Conservation (phyloP, 495 filamentous ascomycete genomes). For the Parathielavia appendiculata region DNA sequence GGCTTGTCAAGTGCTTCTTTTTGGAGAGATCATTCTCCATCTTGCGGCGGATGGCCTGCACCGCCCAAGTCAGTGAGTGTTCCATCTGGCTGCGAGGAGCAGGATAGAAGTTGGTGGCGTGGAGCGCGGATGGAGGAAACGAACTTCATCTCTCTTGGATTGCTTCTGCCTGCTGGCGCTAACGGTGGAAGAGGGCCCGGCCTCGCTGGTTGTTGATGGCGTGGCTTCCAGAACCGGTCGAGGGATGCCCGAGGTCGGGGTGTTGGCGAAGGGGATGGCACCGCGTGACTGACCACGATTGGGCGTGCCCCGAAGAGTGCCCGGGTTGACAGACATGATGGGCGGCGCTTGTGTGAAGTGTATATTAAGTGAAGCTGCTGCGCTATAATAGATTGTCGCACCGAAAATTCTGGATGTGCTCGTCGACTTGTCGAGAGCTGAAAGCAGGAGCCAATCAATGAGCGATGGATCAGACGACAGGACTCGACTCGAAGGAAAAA, state of each 20-base stretch:
- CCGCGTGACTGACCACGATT: constrained; percentile 56
- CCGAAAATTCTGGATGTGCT: not conserved
- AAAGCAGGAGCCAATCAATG: constrained; percentile 9
- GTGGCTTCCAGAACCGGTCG: constrained; percentile 69
- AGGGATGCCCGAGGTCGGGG: constrained; percentile 70
- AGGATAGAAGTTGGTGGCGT: not conserved
- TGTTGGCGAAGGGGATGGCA: constrained; percentile 63
- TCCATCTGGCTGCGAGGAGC: not conserved
- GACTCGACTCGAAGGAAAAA: constrained; percentile 14
- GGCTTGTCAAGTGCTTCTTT: constrained; percentile 74
- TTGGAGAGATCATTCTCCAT: constrained; percentile 97
- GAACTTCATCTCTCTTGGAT: constrained; percentile 95
- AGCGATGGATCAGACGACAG: constrained; percentile 13
- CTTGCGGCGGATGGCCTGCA: constrained; percentile 89
- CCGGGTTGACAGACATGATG: constrained; percentile 35
- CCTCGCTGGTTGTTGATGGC: constrained; percentile 52
- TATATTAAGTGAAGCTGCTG: not conserved
- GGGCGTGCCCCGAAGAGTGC: constrained; percentile 58
- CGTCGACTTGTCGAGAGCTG: not conserved
- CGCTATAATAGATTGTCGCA: not conserved
- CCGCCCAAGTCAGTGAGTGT: constrained; percentile 24
- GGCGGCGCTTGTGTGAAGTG: not conserved
- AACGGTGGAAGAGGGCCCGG: constrained; percentile 61
- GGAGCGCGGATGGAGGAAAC: constrained; percentile 25
- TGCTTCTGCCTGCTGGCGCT: constrained; percentile 90